Conservation (phyloP, 2,329 filamentous ascomycete species). For the Pestalotiopsis sp. region DNA sequence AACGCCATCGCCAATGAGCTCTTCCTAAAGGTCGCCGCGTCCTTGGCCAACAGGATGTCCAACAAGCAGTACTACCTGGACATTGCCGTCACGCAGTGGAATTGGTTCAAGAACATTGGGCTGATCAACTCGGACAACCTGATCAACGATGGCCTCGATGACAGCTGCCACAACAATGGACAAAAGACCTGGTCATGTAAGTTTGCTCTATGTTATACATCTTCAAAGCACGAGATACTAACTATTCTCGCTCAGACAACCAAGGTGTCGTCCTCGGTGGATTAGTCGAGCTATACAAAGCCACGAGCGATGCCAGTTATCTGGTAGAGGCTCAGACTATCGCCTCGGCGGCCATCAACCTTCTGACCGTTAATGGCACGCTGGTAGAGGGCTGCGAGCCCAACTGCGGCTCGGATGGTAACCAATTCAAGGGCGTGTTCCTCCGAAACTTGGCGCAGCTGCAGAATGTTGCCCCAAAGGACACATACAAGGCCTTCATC, state of each 20-base stretch:
- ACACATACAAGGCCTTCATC: slow-evolving; percentile 39
- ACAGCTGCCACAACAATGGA: slow-evolving; percentile 48
- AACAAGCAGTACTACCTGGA: slow-evolving; percentile 41
- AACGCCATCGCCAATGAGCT: slow-evolving; percentile 58
- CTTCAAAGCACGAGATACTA: background rate
- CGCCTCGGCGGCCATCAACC: slow-evolving; percentile 49
- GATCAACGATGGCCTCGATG: slow-evolving; percentile 54
- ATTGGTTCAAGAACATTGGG: slow-evolving; percentile 50
- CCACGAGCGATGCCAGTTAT: slow-evolving; percentile 40
- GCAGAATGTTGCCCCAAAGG: slow-evolving; percentile 45
- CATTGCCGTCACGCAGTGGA: slow-evolving; percentile 49
- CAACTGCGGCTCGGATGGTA: slow-evolving; percentile 48
- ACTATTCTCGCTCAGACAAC: slow-evolving; percentile 37
- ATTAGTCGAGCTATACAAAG: slow-evolving; percentile 49
- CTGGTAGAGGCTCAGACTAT: slow-evolving; percentile 44
- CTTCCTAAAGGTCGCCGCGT: slow-evolving; percentile 50
- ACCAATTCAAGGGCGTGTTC: slow-evolving; percentile 72
- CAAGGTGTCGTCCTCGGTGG: slow-evolving; percentile 56
- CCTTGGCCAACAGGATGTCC: slow-evolving; percentile 49
- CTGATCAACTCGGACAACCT: slow-evolving; percentile 50
- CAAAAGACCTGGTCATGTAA: slow-evolving; percentile 44
- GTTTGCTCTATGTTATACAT: background rate
- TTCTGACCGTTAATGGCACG: slow-evolving; percentile 44
- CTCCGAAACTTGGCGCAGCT: slow-evolving; percentile 62
- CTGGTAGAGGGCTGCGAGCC: slow-evolving; percentile 57